Percentiles rank a stretch among this genome's conserved stretches.
Conservation (phyloP, 352 stramenopile genomes). For the Globisporangium cylindrosporum region DNA sequence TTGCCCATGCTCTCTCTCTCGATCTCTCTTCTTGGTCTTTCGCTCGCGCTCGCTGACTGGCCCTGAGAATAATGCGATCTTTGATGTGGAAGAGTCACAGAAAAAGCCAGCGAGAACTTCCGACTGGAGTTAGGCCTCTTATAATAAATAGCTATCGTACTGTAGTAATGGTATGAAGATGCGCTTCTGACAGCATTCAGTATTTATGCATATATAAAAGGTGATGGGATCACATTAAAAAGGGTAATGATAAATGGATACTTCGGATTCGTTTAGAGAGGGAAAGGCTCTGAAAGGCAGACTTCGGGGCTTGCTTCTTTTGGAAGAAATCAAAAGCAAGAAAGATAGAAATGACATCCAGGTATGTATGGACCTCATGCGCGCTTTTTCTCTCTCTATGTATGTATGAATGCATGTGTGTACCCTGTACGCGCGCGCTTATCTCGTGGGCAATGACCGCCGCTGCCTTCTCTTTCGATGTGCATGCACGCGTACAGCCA, state of each 20-base stretch:
- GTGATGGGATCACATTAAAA: not conserved
- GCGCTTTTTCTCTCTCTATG: not conserved
- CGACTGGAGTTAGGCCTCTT: not conserved
- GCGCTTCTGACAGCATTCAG: too few relatives aligned
- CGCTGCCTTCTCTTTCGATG: not conserved
- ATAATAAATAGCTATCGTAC: not conserved
- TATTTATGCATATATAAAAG: not conserved
- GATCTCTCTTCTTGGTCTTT: not conserved
- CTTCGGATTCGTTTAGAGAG: constrained; percentile 10
- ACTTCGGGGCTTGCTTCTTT: not conserved
- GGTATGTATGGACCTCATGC: constrained; percentile 4
- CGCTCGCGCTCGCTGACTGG: not conserved
- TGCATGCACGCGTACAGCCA: not conserved
- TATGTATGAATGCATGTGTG: not conserved
- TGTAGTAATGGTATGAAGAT: too few relatives aligned
- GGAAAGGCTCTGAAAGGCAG: constrained; percentile 1
- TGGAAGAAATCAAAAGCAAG: constrained; percentile 1
- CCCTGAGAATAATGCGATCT: constrained; percentile 8
- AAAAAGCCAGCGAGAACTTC: not conserved
- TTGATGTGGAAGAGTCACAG: constrained; percentile 10
- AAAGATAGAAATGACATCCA: not conserved
- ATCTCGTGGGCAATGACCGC: not conserved
- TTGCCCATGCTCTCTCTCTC: constrained; percentile 48
- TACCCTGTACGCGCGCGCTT: not conserved
- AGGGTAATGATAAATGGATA: not conserved